Base-by-base conservation (phyloP, 2,329 filamentous ascomycete species). In the Nothophoma quercina region DNA sequence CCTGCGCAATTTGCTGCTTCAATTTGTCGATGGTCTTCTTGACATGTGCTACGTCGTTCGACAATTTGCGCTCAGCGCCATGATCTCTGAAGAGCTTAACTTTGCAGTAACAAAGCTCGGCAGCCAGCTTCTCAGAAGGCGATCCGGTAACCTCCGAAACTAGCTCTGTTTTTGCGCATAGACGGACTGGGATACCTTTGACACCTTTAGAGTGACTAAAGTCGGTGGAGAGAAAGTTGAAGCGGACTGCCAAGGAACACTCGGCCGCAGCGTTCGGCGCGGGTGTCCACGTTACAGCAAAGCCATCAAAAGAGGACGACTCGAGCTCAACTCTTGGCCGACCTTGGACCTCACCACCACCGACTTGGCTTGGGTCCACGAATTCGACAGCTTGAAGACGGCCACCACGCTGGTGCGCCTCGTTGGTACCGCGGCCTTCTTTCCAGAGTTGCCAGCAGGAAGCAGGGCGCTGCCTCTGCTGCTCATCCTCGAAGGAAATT, bases 141-240 rank as follows among this genome's bases (percentile, higher is more conserved):
- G 71, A 69, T 50, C 81, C 79, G 7, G 81, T 76, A 21, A 82
- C 81, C 13, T 80, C 76, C 0, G 82, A 77, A 1, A 93, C 54
- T 9, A 87, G 75, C 59, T 89, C 88, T 0, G 95, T 98, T 76
- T 98, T 98, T 12, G 93, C 87, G 73, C 93, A 98, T 0, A 98
- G 83, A 48, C 95, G 83, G 4, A 99, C 93, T 0, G 95, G 93
- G 60, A 98, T 97, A 28, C 95, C 95, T 76, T 98, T 99, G 40
- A 99, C 95, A 36, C 95, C 95, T 71, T 99, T 99, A 8, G 95
- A 98, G 70, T 98, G 95, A 73, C 93, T 98, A 72, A 98, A 99
- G 71, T 99, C 95, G 7, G 95, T 99, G 0, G 95, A 99, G 0
- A 99, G 81, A 70, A 99, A 99, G 77, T 99, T 99, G 81, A 98